Conservation (phyloP, 1,139 yeast species). For the Lodderomyces metapsilosis region DNA sequence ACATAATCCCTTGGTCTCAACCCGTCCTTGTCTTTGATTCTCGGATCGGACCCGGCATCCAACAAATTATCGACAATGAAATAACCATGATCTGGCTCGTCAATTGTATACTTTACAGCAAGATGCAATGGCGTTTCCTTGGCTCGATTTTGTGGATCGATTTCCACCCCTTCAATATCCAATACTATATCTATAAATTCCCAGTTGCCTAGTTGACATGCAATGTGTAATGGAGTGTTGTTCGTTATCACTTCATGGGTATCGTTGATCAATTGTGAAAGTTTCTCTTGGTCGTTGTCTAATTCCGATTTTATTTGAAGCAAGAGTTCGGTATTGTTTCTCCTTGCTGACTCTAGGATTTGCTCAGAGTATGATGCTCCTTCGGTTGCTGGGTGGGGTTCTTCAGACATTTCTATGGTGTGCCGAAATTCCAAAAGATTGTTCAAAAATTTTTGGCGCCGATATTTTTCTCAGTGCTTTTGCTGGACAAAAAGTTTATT, state of each 20-base stretch:
- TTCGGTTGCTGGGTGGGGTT: conserved; percentile 13
- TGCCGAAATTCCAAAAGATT: not conserved
- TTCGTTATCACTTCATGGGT: conserved; percentile 73
- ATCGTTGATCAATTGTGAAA: conserved; percentile 64
- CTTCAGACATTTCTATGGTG: conserved; percentile 5
- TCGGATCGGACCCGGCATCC: conserved; percentile 93
- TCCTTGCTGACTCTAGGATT: conserved; percentile 79
- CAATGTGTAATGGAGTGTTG: conserved; percentile 80
- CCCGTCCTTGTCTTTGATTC: conserved; percentile 37
- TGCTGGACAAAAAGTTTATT: not conserved
- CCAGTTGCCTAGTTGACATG: conserved; percentile 79
- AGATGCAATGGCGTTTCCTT: conserved; percentile 90
- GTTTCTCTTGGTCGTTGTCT: conserved; percentile 41
- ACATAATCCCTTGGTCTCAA: conserved; percentile 76
- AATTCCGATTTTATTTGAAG: conserved; percentile 52
- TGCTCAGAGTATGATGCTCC: conserved; percentile 85
- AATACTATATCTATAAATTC: conserved; percentile 80
- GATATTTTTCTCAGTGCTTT: conserved; percentile 1
- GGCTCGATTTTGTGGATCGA: conserved; percentile 74
- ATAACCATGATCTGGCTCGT: conserved; percentile 83
- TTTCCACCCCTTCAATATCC: conserved; percentile 88
- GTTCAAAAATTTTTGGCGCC: conserved; percentile 3
- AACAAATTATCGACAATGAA: conserved; percentile 77
- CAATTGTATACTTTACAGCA: conserved; percentile 68
- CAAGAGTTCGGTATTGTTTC: conserved; percentile 81